Evolutionary conservation across 108 stramenopile species (phyloP), one percentile per base, ranked within the genome.

Genomic region (Cylindrotheca fusiformis): DNA sequence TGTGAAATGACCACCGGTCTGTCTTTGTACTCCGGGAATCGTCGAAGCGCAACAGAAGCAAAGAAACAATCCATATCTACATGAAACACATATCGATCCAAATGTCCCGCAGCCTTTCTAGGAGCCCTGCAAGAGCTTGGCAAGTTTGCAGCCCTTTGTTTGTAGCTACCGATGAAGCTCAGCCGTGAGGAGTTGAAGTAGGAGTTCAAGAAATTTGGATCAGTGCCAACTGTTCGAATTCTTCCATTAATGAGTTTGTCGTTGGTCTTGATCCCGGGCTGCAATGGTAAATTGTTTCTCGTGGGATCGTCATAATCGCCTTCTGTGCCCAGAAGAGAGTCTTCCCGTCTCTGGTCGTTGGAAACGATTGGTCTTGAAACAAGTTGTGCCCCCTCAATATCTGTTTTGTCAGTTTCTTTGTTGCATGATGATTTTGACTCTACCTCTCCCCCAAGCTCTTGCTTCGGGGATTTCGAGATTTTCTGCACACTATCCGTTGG

Each of bases 11-110:
- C 96, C 3, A 97, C 93, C 1, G 96, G 95, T 62, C 84, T 75
- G 36, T 80, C 68, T 59, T 62, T 49, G 50, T 95, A 84, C 41
- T 95, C 77, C 3, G 96, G 93, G 60, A 70, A 91, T n/a, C 83
- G 82, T 26, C 86, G 84, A 20, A 96, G 66, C 8, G 78, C 86
- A 46, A 96, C 96, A 36, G 81, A 56, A 0, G 90, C 95, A 78
- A 97, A 97, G 80, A 96, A 97, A 67, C 94, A 95, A 74, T 97
- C 96, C 95, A 97, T 95, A 63, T 97, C 96, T 2, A 96, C 86
- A 55, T 96, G 95, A 52, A 97, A 82, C 20, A 97, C 83, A 49
- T 83, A 87, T 46, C 91, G 78, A 28, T 74, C 32, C 5, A 24
- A 26, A 44, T 48, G 24, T 26, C 33, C 50, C 30, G 4, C 20